Evolutionary conservation across 331 rosid species (phyloP), one percentile per base, ranked within the genome.

Genomic region (Ulmus americana): DNA sequence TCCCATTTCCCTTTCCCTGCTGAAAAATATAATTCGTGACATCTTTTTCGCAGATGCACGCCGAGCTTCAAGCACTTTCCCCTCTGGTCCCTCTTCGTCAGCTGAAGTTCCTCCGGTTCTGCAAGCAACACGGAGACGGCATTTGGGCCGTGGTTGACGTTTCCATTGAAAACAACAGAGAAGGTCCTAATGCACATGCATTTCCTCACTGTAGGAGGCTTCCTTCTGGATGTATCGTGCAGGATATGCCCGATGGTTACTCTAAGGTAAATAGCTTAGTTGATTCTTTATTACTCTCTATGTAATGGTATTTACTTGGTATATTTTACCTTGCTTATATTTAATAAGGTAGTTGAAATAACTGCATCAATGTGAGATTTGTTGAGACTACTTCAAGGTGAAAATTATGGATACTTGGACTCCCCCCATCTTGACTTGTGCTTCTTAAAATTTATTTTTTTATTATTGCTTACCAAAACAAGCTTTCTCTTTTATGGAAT

Each of bases 191-290:
- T 50, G 48, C 63, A 12, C 57, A 70, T 45, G 55, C 83, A 5
- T 76, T 59, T 47, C 5, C 67, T 68, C 52, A 50, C 67, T 82
- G 85, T 51, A 78, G 79, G 83, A 92, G 81, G 83, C 95, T 89
- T 63, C 98, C 98, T 14, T 92, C 98, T 0, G 98, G 98, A 13
- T 86, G 80, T 61, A 16, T 92, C 13, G 77, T 92, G 72, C 91
- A 87, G 57, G 98, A 92, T 59, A 68, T 76, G 77, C 84, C 95
- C 5, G 74, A 80, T 62, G 96, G 94, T 40, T 69, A 63, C 59
- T 85, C 95, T 71, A 89, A 85, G 90, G 98, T 84, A 83, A 28
- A 75, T 51, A 14, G 22, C 41, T 47, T 8, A 15, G 44, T 65
- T 10, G 62, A 38, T 74, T 54, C 15, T 42, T 22, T 52, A n/a